A percentile compares a stretch with the other conserved stretches of the same genome.
These are phyloP conservation scores for Gentiana straminea DNA, from an alignment of 257 asterid genomes.

Conservation along the genomic window DNA sequence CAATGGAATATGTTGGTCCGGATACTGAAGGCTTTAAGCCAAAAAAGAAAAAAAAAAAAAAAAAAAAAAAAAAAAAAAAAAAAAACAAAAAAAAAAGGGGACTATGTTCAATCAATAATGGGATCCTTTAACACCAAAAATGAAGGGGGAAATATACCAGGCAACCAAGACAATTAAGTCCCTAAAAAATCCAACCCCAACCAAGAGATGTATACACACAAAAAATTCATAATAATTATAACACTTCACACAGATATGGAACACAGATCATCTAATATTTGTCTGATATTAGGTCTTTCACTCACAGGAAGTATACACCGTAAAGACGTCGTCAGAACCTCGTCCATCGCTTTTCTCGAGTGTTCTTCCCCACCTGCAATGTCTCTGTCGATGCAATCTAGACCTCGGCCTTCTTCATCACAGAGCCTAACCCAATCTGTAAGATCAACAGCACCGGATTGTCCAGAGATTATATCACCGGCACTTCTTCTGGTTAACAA, in stretches of 20 bases:
- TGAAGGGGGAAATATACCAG: slow-evolving; percentile 14
- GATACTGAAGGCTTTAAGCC: neutral
- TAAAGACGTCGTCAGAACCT: slow-evolving; percentile 60
- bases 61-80: too few relatives aligned
- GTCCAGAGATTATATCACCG: slow-evolving; percentile 92
- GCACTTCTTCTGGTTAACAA: slow-evolving; percentile 90
- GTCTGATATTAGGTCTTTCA: slow-evolving; percentile 87
- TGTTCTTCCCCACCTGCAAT: slow-evolving; percentile 77
- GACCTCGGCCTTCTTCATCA: slow-evolving; percentile 74
- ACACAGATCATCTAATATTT: slow-evolving; percentile 56
- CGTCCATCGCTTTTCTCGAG: slow-evolving; percentile 59
- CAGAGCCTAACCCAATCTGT: slow-evolving; percentile 92
- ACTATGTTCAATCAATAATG: slow-evolving; percentile 51
- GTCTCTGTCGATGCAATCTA: slow-evolving; percentile 89
- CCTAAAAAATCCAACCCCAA: slow-evolving; percentile 39
- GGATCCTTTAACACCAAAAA: slow-evolving; percentile 93
- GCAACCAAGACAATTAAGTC: slow-evolving; percentile 27
- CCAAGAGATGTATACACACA: slow-evolving; percentile 36
- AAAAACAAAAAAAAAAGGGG: neutral
- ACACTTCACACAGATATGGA: slow-evolving; percentile 60
- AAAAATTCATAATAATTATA: neutral
- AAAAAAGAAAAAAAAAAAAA: too few relatives aligned
- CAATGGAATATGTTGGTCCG: slow-evolving; percentile 20
- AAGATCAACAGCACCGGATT: slow-evolving; percentile 89
- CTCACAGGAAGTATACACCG: slow-evolving; percentile 84